phyloP scores from a whole-genome alignment of 148 eudicot species.

The Limonium bicolor region DNA sequence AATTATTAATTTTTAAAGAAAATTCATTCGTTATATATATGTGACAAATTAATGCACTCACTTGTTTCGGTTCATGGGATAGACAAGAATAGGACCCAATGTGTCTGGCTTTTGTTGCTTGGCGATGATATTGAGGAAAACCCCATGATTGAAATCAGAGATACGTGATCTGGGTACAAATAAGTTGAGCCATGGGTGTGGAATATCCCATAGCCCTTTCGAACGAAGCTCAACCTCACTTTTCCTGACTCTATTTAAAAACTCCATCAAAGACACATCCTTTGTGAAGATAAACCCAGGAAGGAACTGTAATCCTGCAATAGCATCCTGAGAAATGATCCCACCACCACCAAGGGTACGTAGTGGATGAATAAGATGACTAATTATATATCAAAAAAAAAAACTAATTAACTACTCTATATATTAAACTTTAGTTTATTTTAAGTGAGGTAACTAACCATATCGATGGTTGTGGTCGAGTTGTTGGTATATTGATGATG shows the following conservation, averaged over 20 bases:
- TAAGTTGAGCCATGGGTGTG: constrained; percentile 92
- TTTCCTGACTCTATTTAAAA: not conserved
- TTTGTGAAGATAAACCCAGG: not conserved
- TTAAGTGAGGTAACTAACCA: not conserved
- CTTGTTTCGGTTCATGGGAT: constrained; percentile 92
- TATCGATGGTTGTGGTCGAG: not conserved
- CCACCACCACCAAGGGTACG: not conserved
- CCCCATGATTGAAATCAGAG: constrained; percentile 57
- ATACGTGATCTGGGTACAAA: constrained; percentile 79
- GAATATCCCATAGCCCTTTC: constrained; percentile 80
- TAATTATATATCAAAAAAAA: not conserved
- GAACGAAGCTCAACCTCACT: constrained; percentile 71
- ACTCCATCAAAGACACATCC: not conserved
- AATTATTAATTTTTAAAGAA: not conserved
- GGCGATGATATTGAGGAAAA: constrained; percentile 74
- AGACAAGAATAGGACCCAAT: constrained; percentile 83
- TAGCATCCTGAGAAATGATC: not conserved
- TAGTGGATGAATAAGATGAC: not conserved
- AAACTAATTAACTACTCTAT: not conserved
- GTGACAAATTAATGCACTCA: constrained; percentile 8
- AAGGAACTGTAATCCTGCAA: not conserved
- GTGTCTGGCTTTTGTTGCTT: constrained; percentile 54
- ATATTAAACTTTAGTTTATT: not conserved
- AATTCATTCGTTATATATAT: not conserved
- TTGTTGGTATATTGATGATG: not conserved